Base-by-base conservation (phyloP, 192 early-diverging fungal species). In the Chytriomyces sp. region DNA sequence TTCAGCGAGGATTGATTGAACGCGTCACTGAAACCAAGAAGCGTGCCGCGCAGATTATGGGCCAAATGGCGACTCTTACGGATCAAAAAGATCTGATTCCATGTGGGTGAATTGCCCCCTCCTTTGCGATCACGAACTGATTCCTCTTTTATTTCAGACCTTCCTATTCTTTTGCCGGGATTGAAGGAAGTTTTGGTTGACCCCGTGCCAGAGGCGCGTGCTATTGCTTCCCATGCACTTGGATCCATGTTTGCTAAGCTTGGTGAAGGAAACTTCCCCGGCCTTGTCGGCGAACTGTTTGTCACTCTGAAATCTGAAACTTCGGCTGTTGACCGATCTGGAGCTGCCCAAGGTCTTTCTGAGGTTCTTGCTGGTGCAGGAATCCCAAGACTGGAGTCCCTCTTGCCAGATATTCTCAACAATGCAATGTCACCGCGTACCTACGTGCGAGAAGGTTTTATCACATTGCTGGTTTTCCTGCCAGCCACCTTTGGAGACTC, bases 1-100 rank as follows among this genome's bases (percentile, higher is more conserved):
- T 98, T 48, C 90, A 95, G 79, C 92, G 97, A 69, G 98, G 97
- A 69, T 86, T 99, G 85, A 88, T 89, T 43, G 94, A 94, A 64
- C 91, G 98, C 67, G 85, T 86, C 26, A 95, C 97, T 7, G 91
- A 95, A 48, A 92, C 92, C 71, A 98, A 98, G 88, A 97, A 94
- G 79, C 92, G 91, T 64, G 93, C 96, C 18, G 94, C 98, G 11
- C 97, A 99, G 86, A 98, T 99, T 80, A 95, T 98, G 80, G 98
- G 98, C 35, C 96, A 96, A 70, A 98, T 99, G 98, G 93, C 96
- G 1, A 90, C 93, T 46, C 85, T 99, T 46, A 98, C 98, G 0
- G 95, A 97, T 72, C 89, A 91, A 61, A 91, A 91, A 76, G 98
- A 99, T 69, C 82, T 99, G 79, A 82, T 94, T n/a, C 95, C 96